phyloP scores from a whole-genome alignment of 164 flowering plant species.

The Stephania japonica region DNA sequence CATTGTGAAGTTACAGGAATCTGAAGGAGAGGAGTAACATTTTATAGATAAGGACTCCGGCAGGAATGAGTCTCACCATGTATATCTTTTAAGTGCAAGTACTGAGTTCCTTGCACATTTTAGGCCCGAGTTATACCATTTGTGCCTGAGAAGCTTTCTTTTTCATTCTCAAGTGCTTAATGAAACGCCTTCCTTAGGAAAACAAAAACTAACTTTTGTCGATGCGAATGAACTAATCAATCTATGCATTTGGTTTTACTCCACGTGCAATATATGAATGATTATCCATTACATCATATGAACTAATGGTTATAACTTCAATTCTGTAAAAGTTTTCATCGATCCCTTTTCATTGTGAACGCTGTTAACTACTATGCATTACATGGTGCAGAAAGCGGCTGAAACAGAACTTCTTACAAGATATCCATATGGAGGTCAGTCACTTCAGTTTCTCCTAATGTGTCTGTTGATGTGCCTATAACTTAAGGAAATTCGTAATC shows the following conservation, averaged over 20 bases:
- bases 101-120: background rate
- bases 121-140: background rate
- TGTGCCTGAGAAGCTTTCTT: too few species aligned
- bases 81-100: background rate
- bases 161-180: background rate
- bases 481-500: background rate
- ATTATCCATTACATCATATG: background rate
- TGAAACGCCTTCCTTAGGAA: background rate
- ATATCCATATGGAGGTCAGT: slow-evolving; percentile 84
- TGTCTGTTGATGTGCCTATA: background rate
- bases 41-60: background rate
- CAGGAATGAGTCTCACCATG: background rate
- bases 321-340: background rate
- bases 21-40: background rate
- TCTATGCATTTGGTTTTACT: background rate
- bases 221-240: background rate
- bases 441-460: background rate
- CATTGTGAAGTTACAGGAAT: background rate
- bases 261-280: background rate
- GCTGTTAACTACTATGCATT: background rate
- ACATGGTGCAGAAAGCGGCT: slow-evolving; percentile 69
- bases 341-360: background rate
- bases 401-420: slow-evolving; percentile 77
- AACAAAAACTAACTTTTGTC: background rate
- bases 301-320: background rate